Percentiles rank a stretch among this genome's conserved stretches.
Conservation (phyloP, 1,139 yeast genomes). For the Diutina ranongensis region DNA sequence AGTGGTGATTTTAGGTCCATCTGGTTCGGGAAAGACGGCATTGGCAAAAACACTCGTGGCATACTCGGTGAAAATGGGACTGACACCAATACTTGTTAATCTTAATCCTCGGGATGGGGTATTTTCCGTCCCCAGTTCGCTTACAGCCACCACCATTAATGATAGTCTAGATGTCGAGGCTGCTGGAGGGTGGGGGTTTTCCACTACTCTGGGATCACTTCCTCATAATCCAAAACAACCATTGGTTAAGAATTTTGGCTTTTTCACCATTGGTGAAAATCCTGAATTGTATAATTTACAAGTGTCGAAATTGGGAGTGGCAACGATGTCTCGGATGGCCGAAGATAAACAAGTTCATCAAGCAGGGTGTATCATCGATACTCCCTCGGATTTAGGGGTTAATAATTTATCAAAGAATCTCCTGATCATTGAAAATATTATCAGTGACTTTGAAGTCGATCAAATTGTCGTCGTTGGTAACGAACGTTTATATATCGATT, state of each 20-base stretch:
- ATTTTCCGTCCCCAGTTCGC: constrained; percentile 73
- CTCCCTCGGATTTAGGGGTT: constrained; percentile 41
- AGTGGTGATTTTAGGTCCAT: constrained; percentile 64
- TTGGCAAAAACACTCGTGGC: constrained; percentile 58
- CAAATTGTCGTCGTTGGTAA: constrained; percentile 48
- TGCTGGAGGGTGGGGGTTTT: constrained; percentile 65
- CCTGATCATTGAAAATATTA: constrained; percentile 44
- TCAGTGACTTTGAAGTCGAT: constrained; percentile 52
- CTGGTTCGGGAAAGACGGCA: constrained; percentile 68
- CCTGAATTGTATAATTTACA: constrained; percentile 46
- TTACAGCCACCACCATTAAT: constrained; percentile 76
- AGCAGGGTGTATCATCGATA: constrained; percentile 67
- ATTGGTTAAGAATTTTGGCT: constrained; percentile 68
- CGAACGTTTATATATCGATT: constrained; percentile 54
- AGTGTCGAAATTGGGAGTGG: constrained; percentile 45
- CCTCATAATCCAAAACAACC: constrained; percentile 82
- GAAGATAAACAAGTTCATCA: constrained; percentile 41
- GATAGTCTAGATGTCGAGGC: constrained; percentile 73
- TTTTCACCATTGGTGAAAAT: constrained; percentile 49
- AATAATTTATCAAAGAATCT: constrained; percentile 12
- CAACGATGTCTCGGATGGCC: constrained; percentile 44
- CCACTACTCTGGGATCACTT: constrained; percentile 82
- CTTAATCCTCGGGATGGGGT: constrained; percentile 74
- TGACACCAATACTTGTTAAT: constrained; percentile 62
- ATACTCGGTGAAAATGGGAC: constrained; percentile 65